A percentile compares a stretch with the other conserved stretches of the same genome.
phyloP scores from a whole-genome alignment of 2,329 filamentous ascomycete species.

The Pseudogymnoascus sp. region DNA sequence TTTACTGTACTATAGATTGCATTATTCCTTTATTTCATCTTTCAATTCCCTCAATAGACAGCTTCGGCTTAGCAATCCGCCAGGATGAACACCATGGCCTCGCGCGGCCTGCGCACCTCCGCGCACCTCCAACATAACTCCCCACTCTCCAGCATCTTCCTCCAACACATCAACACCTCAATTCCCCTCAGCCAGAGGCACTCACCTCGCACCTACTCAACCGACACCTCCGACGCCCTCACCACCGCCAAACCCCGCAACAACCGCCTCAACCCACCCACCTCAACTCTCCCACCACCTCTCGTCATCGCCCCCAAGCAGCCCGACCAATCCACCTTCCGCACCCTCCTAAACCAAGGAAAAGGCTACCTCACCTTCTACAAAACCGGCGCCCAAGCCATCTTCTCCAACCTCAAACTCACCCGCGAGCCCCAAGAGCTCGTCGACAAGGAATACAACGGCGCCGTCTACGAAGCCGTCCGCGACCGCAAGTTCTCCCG shows the following conservation, averaged over 20 bases:
- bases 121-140: slow-evolving; percentile 13
- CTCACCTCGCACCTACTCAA: slow-evolving; percentile 38
- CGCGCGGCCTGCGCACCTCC: slow-evolving; percentile 22
- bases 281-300: slow-evolving; percentile 61
- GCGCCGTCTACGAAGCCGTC: slow-evolving; percentile 26
- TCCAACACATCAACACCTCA: slow-evolving; percentile 30
- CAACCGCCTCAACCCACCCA: slow-evolving; percentile 59
- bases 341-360: slow-evolving; percentile 36
- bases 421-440: slow-evolving; percentile 38
- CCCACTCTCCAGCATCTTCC: slow-evolving; percentile 10
- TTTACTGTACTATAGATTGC: background rate
- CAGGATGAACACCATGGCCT: slow-evolving; percentile 13
- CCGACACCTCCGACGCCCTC: slow-evolving; percentile 27
- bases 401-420: slow-evolving; percentile 56
- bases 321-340: slow-evolving; percentile 35
- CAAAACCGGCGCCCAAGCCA: slow-evolving; percentile 70
- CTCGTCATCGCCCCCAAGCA: slow-evolving; percentile 54
- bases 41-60: background rate
- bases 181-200: slow-evolving; percentile 33
- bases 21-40: background rate
- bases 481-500: slow-evolving; percentile 43
- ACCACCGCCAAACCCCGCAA: slow-evolving; percentile 18
- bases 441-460: slow-evolving; percentile 34
- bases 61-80: background rate
- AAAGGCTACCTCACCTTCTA: slow-evolving; percentile 79